phyloP scores from a whole-genome alignment of 2,329 filamentous ascomycete genomes.

The Clonostachys chloroleuca region DNA sequence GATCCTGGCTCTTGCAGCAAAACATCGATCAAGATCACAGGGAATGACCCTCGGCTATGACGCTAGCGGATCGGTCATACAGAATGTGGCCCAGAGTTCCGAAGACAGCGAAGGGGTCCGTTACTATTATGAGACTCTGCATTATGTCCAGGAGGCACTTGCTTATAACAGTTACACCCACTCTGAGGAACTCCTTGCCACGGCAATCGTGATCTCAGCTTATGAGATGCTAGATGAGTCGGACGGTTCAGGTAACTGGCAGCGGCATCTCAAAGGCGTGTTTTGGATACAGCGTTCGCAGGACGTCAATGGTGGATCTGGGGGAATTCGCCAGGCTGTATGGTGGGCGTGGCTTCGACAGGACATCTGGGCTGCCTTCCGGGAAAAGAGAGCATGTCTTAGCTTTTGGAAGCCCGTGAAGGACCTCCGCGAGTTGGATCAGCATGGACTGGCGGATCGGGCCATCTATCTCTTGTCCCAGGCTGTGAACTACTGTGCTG shows the following conservation, averaged over 20 bases:
- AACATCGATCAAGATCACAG: constrained; percentile 24
- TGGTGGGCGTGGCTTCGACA: constrained; percentile 64
- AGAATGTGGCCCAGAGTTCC: background rate
- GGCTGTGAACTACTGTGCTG: constrained; percentile 53
- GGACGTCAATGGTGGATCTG: constrained; percentile 52
- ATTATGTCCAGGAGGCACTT: constrained; percentile 53
- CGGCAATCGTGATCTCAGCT: constrained; percentile 51
- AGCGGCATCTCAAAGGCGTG: constrained; percentile 56
- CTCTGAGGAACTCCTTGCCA: constrained; percentile 45
- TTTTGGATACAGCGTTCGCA: constrained; percentile 62
- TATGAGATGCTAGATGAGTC: constrained; percentile 60
- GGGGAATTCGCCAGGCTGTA: constrained; percentile 48
- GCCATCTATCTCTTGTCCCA: constrained; percentile 32
- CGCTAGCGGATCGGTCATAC: background rate
- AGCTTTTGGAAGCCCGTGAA: constrained; percentile 52
- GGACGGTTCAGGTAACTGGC: constrained; percentile 36
- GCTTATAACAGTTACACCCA: constrained; percentile 39
- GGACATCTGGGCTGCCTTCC: constrained; percentile 59
- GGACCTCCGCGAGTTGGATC: constrained; percentile 35
- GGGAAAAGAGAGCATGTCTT: constrained; percentile 46
- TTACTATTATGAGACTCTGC: constrained; percentile 57
- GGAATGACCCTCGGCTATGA: background rate
- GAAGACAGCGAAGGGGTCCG: constrained; percentile 17
- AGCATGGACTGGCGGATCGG: constrained; percentile 45
- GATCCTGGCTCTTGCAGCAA: constrained; percentile 47